A percentile compares a stretch with the other conserved stretches of the same genome.
These are phyloP conservation scores for Lipomyces sp. DNA, from an alignment of 805 yeast species.

Conservation along the genomic window DNA sequence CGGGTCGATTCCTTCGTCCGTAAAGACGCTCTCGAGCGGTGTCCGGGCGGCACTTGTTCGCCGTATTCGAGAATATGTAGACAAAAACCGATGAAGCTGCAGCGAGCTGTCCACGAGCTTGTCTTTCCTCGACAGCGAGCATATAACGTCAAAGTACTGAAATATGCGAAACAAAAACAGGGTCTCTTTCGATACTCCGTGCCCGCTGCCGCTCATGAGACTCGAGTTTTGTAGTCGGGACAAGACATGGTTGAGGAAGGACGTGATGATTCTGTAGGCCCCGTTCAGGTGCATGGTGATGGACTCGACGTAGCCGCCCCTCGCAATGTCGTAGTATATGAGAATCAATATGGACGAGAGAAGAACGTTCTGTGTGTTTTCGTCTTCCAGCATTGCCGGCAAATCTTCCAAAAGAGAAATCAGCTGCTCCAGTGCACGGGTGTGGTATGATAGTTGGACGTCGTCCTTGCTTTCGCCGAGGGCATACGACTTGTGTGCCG, in stretches of 20 bases:
- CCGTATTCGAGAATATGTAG: conserved; percentile 19
- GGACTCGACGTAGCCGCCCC: conserved; percentile 24
- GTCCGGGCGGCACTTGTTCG: background rate
- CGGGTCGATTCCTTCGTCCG: conserved; percentile 24
- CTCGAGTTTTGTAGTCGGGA: conserved; percentile 13
- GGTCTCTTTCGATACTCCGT: conserved; percentile 19
- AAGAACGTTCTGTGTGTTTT: conserved; percentile 21
- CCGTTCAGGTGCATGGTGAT: conserved; percentile 26
- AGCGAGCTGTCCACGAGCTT: conserved; percentile 18
- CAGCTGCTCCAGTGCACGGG: conserved; percentile 21
- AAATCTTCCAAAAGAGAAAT: conserved; percentile 13
- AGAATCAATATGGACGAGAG: conserved; percentile 23
- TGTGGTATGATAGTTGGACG: conserved; percentile 22
- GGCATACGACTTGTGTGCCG: conserved; percentile 24
- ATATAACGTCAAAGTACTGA: conserved; percentile 28
- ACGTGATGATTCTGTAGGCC: conserved; percentile 25
- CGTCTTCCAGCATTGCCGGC: conserved; percentile 24
- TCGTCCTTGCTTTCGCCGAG: conserved; percentile 9
- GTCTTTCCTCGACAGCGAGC: conserved; percentile 21
- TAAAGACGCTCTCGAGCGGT: background rate
- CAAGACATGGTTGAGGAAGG: conserved; percentile 22
- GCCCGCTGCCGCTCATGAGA: background rate
- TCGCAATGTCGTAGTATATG: conserved; percentile 27
- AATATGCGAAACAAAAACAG: conserved; percentile 24
- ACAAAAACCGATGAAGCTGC: conserved; percentile 22